Base-by-base conservation (phyloP, 306 rosid species). In the Hippophae tibetana region DNA sequence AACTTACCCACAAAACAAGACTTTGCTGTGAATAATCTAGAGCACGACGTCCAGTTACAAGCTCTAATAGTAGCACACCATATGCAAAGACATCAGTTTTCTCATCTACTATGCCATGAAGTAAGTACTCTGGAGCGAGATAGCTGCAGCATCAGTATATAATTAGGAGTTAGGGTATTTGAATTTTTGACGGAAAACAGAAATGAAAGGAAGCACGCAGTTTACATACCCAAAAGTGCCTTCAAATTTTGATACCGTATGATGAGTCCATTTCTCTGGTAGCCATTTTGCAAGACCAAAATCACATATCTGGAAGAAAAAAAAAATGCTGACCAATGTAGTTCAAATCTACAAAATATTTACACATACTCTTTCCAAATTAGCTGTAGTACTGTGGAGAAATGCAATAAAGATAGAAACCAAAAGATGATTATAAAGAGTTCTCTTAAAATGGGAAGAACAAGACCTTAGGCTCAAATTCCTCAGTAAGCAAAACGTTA, bases 281-380 rank as follows among this genome's bases (percentile, higher is more conserved):
- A 88, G 72, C 99, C 99, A 93, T 70, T 93, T 93, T 66, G 99
- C 95, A 52, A 93, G 90, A 56, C 97, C 99, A 42, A 93, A 93
- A 81, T 93, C 99, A 75, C 99, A 93, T 55, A 93, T 84, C 95
- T 93, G 83, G 18, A 2, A 9, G 26, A 31, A 61, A 69, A 48
- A 11, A 63, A 60, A 13, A 18, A 7, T 42, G 54, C 44, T n/a
- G 8, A 49, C 47, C 7, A 50, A 38, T 38, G 5, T 8, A 61
- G 9, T 23, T 18, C 14, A 14, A 49, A 49, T 23, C 26, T 12
- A 49, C 5, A 49, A 10, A 13, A 6, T 48, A 49, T 49, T 8
- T n/a, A 49, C 8, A 49, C 53, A 12, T 13, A 12, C 26, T 12
- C 53, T 12, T 12, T 49, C 2, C 9, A 7, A 49, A 7, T 23